Conservation (phyloP, 2,329 filamentous ascomycete genomes). For the Arthrocladium fulminans region DNA sequence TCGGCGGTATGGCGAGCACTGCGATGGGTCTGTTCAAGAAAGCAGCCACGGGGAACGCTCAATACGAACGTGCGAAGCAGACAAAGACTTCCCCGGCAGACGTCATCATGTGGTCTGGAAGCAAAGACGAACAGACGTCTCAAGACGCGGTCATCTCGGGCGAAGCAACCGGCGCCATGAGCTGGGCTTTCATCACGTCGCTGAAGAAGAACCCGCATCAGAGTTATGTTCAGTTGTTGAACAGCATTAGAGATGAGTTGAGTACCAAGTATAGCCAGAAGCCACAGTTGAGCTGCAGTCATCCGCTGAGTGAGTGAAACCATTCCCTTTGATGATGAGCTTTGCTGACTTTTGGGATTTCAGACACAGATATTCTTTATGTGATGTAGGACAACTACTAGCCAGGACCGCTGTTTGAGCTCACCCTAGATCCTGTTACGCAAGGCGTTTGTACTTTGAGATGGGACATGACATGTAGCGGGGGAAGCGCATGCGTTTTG, state of each 20-base stretch:
- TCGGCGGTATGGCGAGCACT: slow-evolving; percentile 68
- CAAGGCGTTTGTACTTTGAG: too few relatives aligned
- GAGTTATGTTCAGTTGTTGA: slow-evolving; percentile 90
- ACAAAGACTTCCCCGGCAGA: slow-evolving; percentile 93
- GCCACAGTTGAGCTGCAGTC: slow-evolving; percentile 90
- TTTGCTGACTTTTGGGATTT: slow-evolving; percentile 21
- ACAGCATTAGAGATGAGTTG: slow-evolving; percentile 87
- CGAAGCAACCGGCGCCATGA: slow-evolving; percentile 95
- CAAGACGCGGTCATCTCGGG: slow-evolving; percentile 82
- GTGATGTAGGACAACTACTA: too few relatives aligned
- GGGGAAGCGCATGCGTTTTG: too few relatives aligned
- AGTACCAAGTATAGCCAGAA: slow-evolving; percentile 84
- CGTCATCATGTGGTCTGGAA: slow-evolving; percentile 96
- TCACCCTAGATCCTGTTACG: too few relatives aligned
- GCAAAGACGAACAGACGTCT: slow-evolving; percentile 91
- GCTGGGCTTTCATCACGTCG: slow-evolving; percentile 87
- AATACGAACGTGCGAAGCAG: slow-evolving; percentile 68
- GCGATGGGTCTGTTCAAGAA: slow-evolving; percentile 84
- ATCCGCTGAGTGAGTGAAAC: slow-evolving; percentile 70
- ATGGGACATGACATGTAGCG: too few relatives aligned
- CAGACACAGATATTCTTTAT: slow-evolving; percentile 58
- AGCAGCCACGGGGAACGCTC: slow-evolving; percentile 68
- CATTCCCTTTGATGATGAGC: slow-evolving; percentile 19
- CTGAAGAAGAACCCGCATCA: slow-evolving; percentile 90
- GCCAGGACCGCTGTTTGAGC: too few relatives aligned